phyloP scores from a whole-genome alignment of 176 grass and related monocot genomes.

The Dactylis glomerata region DNA sequence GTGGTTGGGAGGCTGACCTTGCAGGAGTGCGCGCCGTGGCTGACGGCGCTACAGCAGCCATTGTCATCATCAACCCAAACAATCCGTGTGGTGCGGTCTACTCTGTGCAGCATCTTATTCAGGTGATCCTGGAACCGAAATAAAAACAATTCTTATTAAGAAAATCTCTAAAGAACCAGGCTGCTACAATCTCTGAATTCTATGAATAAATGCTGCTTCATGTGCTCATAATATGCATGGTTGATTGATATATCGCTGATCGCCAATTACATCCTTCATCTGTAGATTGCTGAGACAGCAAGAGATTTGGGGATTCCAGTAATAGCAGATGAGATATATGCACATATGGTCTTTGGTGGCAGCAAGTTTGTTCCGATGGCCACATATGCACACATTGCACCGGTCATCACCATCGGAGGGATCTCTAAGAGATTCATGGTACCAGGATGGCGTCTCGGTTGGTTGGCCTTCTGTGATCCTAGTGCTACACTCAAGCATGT shows the following conservation, averaged over 20 bases:
- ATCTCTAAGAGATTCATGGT: slow-evolving; percentile 92
- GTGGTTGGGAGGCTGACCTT: slow-evolving; percentile 64
- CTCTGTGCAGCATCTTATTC: slow-evolving; percentile 53
- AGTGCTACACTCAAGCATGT: slow-evolving; percentile 58
- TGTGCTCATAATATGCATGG: neutral
- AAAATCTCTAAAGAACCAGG: neutral
- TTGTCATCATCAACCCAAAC: slow-evolving; percentile 94
- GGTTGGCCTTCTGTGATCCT: slow-evolving; percentile 82
- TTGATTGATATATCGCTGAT: neutral
- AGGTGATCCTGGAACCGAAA: slow-evolving; percentile 40
- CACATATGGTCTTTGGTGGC: slow-evolving; percentile 64
- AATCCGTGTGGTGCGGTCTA: slow-evolving; percentile 74
- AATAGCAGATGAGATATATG: slow-evolving; percentile 86
- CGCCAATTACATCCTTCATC: neutral
- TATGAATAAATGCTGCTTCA: neutral
- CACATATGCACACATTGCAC: slow-evolving; percentile 64
- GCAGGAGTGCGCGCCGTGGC: slow-evolving; percentile 34
- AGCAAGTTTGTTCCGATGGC: slow-evolving; percentile 72
- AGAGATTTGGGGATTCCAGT: slow-evolving; percentile 69
- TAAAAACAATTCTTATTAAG: neutral
- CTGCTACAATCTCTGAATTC: neutral
- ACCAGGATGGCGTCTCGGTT: slow-evolving; percentile 89
- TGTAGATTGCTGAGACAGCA: slow-evolving; percentile 78
- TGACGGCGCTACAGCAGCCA: slow-evolving; percentile 43
- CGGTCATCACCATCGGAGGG: slow-evolving; percentile 69